These are phyloP conservation scores for Rhynchospora pubera DNA, from an alignment of 176 grass and related monocot genomes.

Conservation along the genomic window DNA sequence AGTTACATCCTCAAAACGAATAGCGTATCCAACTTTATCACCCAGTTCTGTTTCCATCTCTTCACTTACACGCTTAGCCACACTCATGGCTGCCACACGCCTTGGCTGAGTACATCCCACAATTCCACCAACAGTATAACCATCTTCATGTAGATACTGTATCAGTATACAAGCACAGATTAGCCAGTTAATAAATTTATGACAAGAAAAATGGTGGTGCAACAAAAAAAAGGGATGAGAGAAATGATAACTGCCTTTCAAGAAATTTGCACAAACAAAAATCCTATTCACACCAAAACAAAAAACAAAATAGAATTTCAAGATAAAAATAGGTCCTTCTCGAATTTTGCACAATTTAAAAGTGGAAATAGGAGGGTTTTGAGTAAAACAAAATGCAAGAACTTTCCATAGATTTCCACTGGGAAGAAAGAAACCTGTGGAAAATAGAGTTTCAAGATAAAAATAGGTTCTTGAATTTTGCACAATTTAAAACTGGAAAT, in stretches of 20 bases:
- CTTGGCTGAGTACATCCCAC: slow-evolving; percentile 97
- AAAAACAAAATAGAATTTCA: neutral
- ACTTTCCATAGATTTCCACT: too few relatives aligned
- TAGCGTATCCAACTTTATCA: slow-evolving; percentile 90
- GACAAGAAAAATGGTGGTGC: neutral
- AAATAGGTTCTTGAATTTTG: too few relatives aligned
- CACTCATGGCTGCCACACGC: slow-evolving; percentile 99
- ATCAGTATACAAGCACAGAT: neutral
- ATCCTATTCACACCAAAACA: neutral
- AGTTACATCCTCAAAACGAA: slow-evolving; percentile 96
- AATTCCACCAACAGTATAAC: slow-evolving; percentile 66
- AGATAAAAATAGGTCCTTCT: neutral
- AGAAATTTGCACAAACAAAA: neutral
- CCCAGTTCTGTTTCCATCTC: slow-evolving; percentile 97
- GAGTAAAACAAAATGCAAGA: too few relatives aligned
- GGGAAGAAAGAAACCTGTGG: too few relatives aligned
- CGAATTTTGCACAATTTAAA: neutral
- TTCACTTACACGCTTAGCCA: slow-evolving; percentile 90
- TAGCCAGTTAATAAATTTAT: neutral
- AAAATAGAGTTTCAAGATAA: too few relatives aligned
- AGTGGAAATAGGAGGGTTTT: neutral
- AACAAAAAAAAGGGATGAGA: neutral
- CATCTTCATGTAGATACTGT: slow-evolving; percentile 95
- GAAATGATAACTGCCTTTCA: neutral
- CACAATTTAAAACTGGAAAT: too few relatives aligned